Conservation (phyloP, 305 asterid genomes). For the Fraxinus velutina region DNA sequence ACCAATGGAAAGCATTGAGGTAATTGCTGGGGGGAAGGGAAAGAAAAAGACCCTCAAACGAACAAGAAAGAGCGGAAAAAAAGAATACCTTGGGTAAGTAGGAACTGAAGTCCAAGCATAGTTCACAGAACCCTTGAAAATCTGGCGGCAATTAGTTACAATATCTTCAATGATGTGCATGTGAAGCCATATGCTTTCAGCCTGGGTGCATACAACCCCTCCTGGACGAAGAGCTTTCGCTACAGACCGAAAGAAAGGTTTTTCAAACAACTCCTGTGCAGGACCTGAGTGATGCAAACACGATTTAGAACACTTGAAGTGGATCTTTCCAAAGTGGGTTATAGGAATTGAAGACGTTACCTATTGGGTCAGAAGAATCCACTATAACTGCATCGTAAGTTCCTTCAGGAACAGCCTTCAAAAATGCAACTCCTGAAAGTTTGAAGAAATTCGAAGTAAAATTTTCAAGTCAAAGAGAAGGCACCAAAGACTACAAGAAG, state of each 20-base stretch:
- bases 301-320: background rate
- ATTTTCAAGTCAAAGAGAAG: background rate
- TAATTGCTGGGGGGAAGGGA: background rate
- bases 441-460: background rate
- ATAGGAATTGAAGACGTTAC: constrained; percentile 32
- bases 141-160: constrained; percentile 76
- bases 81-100: constrained; percentile 77
- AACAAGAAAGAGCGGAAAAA: constrained; percentile 3
- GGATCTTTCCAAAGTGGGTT: background rate
- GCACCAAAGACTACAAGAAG: background rate
- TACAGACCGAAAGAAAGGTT: constrained; percentile 78
- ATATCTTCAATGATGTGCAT: constrained; percentile 95
- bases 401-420: constrained; percentile 82
- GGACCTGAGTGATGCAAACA: constrained; percentile 56
- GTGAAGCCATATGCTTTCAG: constrained; percentile 99
- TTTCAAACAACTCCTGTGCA: constrained; percentile 91
- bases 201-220: constrained; percentile 92
- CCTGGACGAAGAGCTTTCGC: constrained; percentile 97
- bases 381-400: constrained; percentile 90
- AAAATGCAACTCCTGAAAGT: constrained; percentile 78
- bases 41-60: background rate
- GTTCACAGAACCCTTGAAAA: constrained; percentile 92
- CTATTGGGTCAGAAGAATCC: constrained; percentile 95
- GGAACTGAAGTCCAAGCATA: constrained; percentile 99
- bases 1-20: background rate